Base-by-base conservation (phyloP, 148 eudicot species). In the Polygonum aviculare region DNA sequence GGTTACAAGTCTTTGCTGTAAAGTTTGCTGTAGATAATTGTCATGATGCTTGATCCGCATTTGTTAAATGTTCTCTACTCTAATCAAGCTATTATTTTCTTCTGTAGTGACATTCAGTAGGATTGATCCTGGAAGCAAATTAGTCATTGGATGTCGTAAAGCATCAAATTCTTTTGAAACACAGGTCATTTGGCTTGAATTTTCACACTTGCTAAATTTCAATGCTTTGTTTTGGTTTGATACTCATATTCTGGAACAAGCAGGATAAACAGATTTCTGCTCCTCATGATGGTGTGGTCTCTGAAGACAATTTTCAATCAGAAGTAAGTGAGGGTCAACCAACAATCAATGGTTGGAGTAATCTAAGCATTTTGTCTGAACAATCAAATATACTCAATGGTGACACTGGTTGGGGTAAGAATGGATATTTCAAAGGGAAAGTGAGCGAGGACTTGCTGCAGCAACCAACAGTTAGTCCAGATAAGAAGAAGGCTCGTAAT, bases 81-180 rank as follows among this genome's bases (percentile, higher is more conserved):
- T 62, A 11, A 62, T 62, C 16, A 11, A 62, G 69, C 69, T 62
- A 62, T 62, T 26, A 16, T 44, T 62, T 69, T 76, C 63, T 81
- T 60, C 60, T 49, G 21, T 76, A 93, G 99, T 95, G 82, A 92
- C 84, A 48, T 95, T 95, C 85, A 95, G 99, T 81, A 82, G 97
- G 76, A 89, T 84, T 74, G 97, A 92, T 84, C 99, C 99, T 72
- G 97, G 91, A 75, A 91, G 91, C 67, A 90, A 89, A 78, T 94
- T 95, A 78, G 96, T 95, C 75, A 93, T 95, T 40, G 99, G 97
- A 57, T 89, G 81, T 78, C 96, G 97, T 38, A 95, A 86, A 85
- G 88, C 99, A 74, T 78, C 90, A 75, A 84, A 75, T 82, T 75
- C 83, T 81, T 73, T 54, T 45, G 93, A 92, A 69, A 33, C 77